Conservation (phyloP, 2,329 filamentous ascomycete genomes). For the Aspergillus aculeatus region DNA sequence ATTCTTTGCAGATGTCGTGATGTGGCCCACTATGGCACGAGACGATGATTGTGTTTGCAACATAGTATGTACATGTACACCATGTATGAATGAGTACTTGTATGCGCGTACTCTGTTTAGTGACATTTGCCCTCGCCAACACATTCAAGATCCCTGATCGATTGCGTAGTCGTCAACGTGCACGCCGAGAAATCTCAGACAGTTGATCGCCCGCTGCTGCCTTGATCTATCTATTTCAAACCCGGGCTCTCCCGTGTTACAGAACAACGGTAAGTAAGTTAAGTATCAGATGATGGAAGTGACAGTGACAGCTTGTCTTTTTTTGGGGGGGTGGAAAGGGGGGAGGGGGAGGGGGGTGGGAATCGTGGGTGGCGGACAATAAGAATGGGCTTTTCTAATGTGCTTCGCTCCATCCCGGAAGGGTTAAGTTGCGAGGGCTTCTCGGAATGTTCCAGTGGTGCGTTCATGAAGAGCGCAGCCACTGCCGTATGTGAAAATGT, state of each 20-base stretch:
- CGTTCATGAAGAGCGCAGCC: neutral
- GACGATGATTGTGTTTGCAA: neutral
- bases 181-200: constrained; percentile 4
- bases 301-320: constrained; percentile 2
- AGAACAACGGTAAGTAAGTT: neutral
- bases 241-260: neutral
- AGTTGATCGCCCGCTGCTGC: constrained; percentile 11
- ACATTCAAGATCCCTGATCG: neutral
- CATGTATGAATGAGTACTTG: no score
- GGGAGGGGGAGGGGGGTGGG: neutral
- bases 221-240: constrained; percentile 3
- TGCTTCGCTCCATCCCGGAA: neutral
- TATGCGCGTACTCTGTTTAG: no score
- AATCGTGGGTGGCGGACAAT: neutral
- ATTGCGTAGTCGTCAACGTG: neutral
- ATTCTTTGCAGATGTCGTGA: neutral
- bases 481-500: neutral
- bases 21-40: neutral
- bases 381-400: neutral
- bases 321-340: neutral
- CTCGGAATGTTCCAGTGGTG: constrained; percentile 11
- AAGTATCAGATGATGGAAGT: neutral
- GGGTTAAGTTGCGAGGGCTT: neutral
- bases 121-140: neutral
- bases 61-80: no score